These are phyloP conservation scores for Solanum raphanifolium DNA, from an alignment of 257 asterid species.

Conservation along the genomic window DNA sequence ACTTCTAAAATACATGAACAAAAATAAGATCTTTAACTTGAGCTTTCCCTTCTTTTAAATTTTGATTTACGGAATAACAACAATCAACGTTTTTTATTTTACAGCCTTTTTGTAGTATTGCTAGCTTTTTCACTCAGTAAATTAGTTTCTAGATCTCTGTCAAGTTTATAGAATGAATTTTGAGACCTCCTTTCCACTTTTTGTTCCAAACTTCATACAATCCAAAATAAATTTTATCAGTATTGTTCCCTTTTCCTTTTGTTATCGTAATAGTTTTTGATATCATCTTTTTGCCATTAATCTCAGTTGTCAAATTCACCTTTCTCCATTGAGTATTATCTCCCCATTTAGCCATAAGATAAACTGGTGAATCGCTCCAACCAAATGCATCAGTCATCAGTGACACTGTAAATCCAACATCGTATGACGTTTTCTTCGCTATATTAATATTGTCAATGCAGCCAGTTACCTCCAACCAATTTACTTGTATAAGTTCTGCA, in stretches of 20 bases:
- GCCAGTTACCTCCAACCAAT: too few relatives aligned
- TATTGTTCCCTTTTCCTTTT: background rate
- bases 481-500: constrained; percentile 9
- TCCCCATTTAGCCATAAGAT: constrained; percentile 24
- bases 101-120: background rate
- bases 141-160: background rate
- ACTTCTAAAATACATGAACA: background rate
- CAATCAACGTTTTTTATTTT: background rate
- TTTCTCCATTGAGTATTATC: background rate
- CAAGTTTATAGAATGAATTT: background rate
- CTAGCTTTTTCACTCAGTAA: background rate
- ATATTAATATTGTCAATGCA: background rate
- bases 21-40: background rate
- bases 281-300: background rate
- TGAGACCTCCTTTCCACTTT: background rate
- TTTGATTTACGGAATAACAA: background rate
- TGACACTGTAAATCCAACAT: constrained; percentile 13
- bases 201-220: background rate
- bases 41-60: background rate
- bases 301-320: background rate
- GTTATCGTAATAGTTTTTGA: background rate
- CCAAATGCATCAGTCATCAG: constrained; percentile 27
- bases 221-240: background rate
- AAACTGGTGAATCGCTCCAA: background rate
- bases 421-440: background rate